A percentile compares a stretch with the other conserved stretches of the same genome.
phyloP scores from a whole-genome alignment of 805 yeast species.

The Ogataea paradorogensis region DNA sequence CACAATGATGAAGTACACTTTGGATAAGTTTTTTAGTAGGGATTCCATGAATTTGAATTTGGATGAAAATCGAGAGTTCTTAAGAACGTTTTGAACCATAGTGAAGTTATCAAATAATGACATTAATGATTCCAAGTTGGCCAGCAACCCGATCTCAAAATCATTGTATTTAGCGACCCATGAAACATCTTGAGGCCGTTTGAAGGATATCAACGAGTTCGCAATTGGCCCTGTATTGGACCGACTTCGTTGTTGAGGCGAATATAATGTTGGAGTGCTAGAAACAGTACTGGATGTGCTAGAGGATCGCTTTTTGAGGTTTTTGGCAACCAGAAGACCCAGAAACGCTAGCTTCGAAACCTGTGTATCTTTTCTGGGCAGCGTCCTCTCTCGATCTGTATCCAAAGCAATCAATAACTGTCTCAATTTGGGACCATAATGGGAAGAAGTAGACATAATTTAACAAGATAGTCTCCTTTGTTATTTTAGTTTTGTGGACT shows the following conservation, averaged over 20 bases:
- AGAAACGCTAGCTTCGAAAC: slow-evolving; percentile 7
- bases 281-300: slow-evolving; percentile 8
- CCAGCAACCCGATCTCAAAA: slow-evolving; percentile 20
- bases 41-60: slow-evolving; percentile 15
- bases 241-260: slow-evolving; percentile 16
- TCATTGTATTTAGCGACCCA: slow-evolving; percentile 17
- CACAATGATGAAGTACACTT: slow-evolving; percentile 30
- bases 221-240: slow-evolving; percentile 6
- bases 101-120: slow-evolving; percentile 30
- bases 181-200: background rate
- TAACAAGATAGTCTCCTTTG: background rate
- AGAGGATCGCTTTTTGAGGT: slow-evolving; percentile 2
- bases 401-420: slow-evolving; percentile 6
- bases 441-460: background rate
- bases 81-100: slow-evolving; percentile 27
- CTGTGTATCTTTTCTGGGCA: background rate
- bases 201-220: background rate
- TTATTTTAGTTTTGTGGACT: background rate
- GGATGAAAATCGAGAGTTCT: slow-evolving; percentile 10
- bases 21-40: slow-evolving; percentile 24
- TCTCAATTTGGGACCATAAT: slow-evolving; percentile 7
- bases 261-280: slow-evolving; percentile 20
- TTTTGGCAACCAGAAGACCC: slow-evolving; percentile 6
- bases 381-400: background rate
- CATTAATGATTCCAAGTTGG: slow-evolving; percentile 23